Conservation (phyloP, 352 stramenopile genomes). For the Globisporangium spiculum region DNA sequence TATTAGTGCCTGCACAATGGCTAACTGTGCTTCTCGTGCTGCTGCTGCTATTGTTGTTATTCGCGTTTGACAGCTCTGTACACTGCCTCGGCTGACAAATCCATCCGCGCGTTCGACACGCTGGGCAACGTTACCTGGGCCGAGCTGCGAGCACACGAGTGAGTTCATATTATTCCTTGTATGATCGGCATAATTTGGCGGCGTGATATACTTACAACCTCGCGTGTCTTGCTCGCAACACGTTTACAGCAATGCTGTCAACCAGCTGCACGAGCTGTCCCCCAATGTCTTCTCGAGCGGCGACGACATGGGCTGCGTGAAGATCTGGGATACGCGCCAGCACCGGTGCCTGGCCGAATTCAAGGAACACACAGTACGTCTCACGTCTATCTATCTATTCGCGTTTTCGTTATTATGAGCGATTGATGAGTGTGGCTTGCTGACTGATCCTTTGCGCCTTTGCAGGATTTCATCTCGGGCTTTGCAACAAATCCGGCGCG, state of each 20-base stretch:
- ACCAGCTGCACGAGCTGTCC: conserved; percentile 69
- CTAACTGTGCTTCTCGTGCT: conserved; percentile 8
- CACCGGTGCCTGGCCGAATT: conserved; percentile 85
- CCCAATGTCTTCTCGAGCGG: conserved; percentile 71
- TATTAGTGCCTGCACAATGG: background rate
- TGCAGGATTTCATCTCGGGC: conserved; percentile 92
- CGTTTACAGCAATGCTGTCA: conserved; percentile 51
- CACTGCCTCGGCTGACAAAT: conserved; percentile 74
- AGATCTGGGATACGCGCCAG: conserved; percentile 87
- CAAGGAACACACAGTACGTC: conserved; percentile 87
- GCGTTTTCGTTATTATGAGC: background rate
- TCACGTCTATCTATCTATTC: background rate
- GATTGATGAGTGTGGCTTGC: background rate
- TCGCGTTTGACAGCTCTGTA: conserved; percentile 47
- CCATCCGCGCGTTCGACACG: conserved; percentile 80
- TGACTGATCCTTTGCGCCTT: background rate
- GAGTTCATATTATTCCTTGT: background rate
- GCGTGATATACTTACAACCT: background rate
- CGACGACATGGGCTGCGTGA: conserved; percentile 80
- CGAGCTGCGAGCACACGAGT: conserved; percentile 77
- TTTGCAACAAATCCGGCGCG: conserved; percentile 84
- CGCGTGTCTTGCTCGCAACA: background rate
- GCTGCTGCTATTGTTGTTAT: background rate
- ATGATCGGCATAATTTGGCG: background rate
- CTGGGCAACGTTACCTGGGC: conserved; percentile 76